Conservation (phyloP, 2,329 filamentous ascomycete genomes). For the Endothia cerciana region DNA sequence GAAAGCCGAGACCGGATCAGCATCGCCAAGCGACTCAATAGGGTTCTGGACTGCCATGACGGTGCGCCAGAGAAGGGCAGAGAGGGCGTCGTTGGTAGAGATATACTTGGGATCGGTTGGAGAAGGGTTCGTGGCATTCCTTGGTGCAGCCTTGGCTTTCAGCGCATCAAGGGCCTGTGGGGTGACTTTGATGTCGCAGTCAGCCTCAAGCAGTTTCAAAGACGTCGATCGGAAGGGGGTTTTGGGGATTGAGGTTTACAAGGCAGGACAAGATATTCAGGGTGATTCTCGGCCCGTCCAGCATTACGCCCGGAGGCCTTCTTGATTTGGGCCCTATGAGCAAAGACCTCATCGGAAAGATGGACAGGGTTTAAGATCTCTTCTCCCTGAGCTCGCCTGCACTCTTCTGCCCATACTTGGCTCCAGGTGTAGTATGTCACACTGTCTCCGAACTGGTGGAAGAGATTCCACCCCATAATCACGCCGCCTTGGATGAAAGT, state of each 20-base stretch:
- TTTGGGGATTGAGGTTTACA: constrained; percentile 19
- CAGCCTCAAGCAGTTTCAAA: not conserved
- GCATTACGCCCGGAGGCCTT: constrained; percentile 36
- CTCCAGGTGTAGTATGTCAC: constrained; percentile 38
- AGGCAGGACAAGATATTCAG: constrained; percentile 39
- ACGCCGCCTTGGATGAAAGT: constrained; percentile 38
- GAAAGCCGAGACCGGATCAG: constrained; percentile 40
- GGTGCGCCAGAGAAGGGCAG: constrained; percentile 43
- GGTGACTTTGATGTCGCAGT: no score
- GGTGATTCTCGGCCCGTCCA: constrained; percentile 37
- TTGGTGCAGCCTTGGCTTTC: constrained; percentile 39
- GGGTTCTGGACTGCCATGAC: constrained; percentile 37
- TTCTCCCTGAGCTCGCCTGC: constrained; percentile 38
- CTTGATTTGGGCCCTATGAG: constrained; percentile 37
- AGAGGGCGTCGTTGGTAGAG: constrained; percentile 42
- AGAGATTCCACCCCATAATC: constrained; percentile 34
- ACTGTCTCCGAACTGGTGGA: constrained; percentile 42
- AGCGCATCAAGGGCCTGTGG: constrained; percentile 36
- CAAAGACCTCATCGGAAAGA: constrained; percentile 36
- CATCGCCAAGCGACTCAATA: constrained; percentile 35
- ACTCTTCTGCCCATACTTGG: constrained; percentile 43
- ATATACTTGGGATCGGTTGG: constrained; percentile 34
- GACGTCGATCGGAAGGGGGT: no score
- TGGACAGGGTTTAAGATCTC: constrained; percentile 32
- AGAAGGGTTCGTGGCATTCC: constrained; percentile 33